phyloP scores from a whole-genome alignment of 495 filamentous ascomycete genomes.

The Immersiella caudata region DNA sequence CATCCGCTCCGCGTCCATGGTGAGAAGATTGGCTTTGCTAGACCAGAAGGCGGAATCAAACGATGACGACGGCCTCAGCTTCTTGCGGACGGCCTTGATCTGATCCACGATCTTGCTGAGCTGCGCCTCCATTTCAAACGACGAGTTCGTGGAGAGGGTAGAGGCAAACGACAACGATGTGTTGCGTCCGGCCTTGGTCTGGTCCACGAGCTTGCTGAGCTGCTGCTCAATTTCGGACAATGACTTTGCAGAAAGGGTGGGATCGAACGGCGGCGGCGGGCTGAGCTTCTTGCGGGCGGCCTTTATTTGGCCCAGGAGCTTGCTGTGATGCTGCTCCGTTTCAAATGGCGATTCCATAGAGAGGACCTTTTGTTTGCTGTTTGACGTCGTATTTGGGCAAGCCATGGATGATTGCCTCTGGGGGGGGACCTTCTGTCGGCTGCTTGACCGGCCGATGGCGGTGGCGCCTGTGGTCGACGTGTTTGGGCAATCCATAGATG shows the following conservation, averaged over 20 bases:
- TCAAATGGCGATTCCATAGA: no score
- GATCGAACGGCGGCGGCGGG: no score
- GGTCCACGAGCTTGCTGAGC: conserved; percentile 7
- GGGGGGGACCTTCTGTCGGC: background rate
- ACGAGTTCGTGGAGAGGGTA: no score
- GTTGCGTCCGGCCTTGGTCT: no score
- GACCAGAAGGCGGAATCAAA: conserved; percentile 18
- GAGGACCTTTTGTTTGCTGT: conserved; percentile 7
- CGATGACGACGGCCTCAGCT: conserved; percentile 16
- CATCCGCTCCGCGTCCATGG: conserved; percentile 18
- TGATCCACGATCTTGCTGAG: no score
- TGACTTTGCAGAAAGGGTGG: no score
- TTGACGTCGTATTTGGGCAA: background rate
- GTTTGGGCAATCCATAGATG: conserved; percentile 14
- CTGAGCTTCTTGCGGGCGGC: no score
- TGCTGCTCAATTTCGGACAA: conserved; percentile 8
- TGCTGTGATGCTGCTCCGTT: no score
- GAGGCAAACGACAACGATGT: no score
- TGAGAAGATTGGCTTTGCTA: conserved; percentile 10
- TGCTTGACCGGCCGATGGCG: background rate
- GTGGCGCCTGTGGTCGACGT: conserved; percentile 7
- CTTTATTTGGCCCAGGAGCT: no score
- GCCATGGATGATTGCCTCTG: no score
- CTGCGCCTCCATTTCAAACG: no score
- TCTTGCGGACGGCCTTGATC: conserved; percentile 12